Evolutionary conservation across 441 rosid genomes (phyloP).

Genomic region (Manihot esculenta): DNA sequence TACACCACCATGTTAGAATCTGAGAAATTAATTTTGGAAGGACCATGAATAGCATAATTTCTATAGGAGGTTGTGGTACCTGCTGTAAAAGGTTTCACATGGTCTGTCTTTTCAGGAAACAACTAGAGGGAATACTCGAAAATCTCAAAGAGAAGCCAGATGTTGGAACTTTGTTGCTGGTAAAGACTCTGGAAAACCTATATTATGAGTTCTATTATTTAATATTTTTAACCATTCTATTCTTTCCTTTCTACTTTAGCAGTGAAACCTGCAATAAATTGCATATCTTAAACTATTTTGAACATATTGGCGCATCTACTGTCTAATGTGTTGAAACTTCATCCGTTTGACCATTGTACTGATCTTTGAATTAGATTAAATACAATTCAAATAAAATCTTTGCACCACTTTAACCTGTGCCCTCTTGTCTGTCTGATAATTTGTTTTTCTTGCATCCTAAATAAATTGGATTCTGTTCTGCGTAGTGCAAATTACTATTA

Average conservation of each 20-base stretch:
- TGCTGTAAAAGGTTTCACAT: slow-evolving; percentile 10
- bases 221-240: not conserved
- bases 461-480: not conserved
- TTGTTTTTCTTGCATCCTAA: not conserved
- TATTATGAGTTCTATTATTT: not conserved
- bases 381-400: not conserved
- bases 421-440: not conserved
- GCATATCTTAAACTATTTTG: not conserved
- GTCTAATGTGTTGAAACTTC: not conserved
- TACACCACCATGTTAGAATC: not conserved
- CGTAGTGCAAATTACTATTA: no score
- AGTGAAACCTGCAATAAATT: not conserved
- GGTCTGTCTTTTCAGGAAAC: slow-evolving; percentile 66
- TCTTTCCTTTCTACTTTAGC: slow-evolving; percentile 7
- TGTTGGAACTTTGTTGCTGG: slow-evolving; percentile 83
- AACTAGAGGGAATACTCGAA: slow-evolving; percentile 81
- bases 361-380: not conserved
- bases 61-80: not conserved
- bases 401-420: not conserved
- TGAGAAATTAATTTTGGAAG: not conserved
- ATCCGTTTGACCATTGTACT: not conserved
- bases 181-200: slow-evolving; percentile 24
- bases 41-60: not conserved
- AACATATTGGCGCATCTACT: not conserved
- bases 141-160: slow-evolving; percentile 93